These are phyloP conservation scores for Tolypocladium pustulatum DNA, from an alignment of 2,329 filamentous ascomycete species.

Conservation along the genomic window DNA sequence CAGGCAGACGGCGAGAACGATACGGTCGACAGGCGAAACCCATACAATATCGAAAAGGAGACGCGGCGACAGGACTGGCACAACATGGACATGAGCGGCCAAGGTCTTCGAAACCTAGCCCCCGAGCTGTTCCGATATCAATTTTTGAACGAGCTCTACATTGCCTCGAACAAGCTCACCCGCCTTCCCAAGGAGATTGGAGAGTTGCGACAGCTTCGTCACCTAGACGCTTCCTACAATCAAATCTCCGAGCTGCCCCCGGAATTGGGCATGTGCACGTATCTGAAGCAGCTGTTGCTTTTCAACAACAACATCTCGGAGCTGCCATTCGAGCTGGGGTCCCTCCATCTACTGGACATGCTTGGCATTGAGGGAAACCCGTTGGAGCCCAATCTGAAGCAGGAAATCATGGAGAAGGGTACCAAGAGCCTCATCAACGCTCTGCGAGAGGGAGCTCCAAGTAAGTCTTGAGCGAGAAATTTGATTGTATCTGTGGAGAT, in stretches of 20 bases:
- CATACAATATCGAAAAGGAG: constrained; percentile 55
- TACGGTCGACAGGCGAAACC: constrained; percentile 45
- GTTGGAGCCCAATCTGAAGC: constrained; percentile 63
- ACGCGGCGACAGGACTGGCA: constrained; percentile 76
- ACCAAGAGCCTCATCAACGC: constrained; percentile 76
- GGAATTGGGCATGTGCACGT: constrained; percentile 95
- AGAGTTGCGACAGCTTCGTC: constrained; percentile 65
- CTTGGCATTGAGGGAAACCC: constrained; percentile 91
- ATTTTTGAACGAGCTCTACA: constrained; percentile 85
- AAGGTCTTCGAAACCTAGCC: constrained; percentile 77
- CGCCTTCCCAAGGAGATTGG: constrained; percentile 74
- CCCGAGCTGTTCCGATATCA: constrained; percentile 73
- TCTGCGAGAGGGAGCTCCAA: constrained; percentile 73
- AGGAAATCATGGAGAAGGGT: constrained; percentile 76
- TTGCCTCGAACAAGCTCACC: constrained; percentile 85
- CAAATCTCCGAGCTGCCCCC: constrained; percentile 70
- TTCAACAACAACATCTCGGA: constrained; percentile 84
- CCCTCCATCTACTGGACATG: constrained; percentile 77
- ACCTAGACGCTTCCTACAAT: constrained; percentile 85
- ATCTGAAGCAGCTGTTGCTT: constrained; percentile 71
- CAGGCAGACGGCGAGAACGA: constrained; percentile 43
- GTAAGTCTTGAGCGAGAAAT: constrained; percentile 40
- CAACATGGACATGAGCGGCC: constrained; percentile 90
- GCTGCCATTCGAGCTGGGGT: constrained; percentile 79
- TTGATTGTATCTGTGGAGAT: not conserved